Conservation (phyloP, 2,329 filamentous ascomycete species). For the Cladosporium oxysporum region DNA sequence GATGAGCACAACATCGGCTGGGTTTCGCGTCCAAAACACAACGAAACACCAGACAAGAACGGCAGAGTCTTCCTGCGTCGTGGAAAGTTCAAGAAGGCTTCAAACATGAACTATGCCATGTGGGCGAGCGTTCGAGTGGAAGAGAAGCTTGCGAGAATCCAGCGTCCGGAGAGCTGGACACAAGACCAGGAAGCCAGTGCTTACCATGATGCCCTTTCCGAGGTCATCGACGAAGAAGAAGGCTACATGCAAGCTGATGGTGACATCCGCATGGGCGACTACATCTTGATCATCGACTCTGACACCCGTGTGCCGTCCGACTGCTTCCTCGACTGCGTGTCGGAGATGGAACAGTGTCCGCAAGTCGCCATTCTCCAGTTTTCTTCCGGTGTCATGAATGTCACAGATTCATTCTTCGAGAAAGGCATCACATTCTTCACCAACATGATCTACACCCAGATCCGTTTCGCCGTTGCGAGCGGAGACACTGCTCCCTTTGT, state of each 20-base stretch:
- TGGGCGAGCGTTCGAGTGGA: slow-evolving; percentile 66
- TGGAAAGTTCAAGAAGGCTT: slow-evolving; percentile 73
- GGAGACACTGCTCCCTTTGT: slow-evolving; percentile 78
- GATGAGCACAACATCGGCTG: slow-evolving; percentile 54
- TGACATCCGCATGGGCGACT: slow-evolving; percentile 83
- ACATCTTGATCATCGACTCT: slow-evolving; percentile 76
- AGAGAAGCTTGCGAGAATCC: slow-evolving; percentile 62
- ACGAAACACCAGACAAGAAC: slow-evolving; percentile 54
- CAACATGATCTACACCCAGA: slow-evolving; percentile 74
- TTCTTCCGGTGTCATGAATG: slow-evolving; percentile 77
- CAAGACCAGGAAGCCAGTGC: slow-evolving; percentile 67
- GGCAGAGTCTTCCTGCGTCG: slow-evolving; percentile 54
- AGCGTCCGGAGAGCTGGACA: slow-evolving; percentile 64
- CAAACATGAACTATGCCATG: slow-evolving; percentile 72
- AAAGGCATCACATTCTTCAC: slow-evolving; percentile 48
- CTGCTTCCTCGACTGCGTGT: slow-evolving; percentile 76
- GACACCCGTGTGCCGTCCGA: slow-evolving; percentile 77
- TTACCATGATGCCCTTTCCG: slow-evolving; percentile 64
- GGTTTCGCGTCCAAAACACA: slow-evolving; percentile 52
- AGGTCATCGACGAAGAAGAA: slow-evolving; percentile 64
- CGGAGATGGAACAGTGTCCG: slow-evolving; percentile 77
- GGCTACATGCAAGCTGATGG: slow-evolving; percentile 78
- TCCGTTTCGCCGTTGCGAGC: slow-evolving; percentile 74
- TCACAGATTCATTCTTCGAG: slow-evolving; percentile 66
- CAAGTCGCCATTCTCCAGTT: slow-evolving; percentile 79